phyloP scores from a whole-genome alignment of 2,329 filamentous ascomycete species.

The Thielaviopsis ethacetica region DNA sequence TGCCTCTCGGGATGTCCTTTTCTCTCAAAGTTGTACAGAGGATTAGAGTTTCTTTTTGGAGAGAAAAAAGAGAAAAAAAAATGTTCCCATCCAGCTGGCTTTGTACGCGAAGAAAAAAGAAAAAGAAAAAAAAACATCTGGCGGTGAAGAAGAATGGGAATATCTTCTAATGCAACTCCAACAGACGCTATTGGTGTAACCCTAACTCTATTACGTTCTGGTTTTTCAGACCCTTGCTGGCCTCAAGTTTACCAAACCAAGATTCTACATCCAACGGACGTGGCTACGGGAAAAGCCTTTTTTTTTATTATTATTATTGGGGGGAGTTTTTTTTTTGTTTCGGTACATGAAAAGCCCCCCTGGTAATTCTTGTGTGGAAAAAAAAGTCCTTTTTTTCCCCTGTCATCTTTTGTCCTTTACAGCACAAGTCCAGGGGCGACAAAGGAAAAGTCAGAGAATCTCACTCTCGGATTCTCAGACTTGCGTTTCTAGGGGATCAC shows the following conservation, averaged over 20 bases:
- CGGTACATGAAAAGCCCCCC: neutral
- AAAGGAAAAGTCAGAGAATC: neutral
- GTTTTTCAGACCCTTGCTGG: neutral
- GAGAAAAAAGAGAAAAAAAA: too few species aligned
- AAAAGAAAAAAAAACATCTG: neutral
- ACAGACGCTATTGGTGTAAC: too few species aligned
- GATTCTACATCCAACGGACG: neutral
- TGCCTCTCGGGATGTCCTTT: too few species aligned
- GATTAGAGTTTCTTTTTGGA: too few species aligned
- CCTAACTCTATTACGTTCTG: too few species aligned
- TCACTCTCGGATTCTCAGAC: neutral
- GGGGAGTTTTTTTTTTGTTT: too few species aligned
- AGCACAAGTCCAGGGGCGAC: neutral
- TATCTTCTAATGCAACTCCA: neutral
- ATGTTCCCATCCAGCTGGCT: too few species aligned
- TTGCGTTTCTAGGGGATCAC: neutral
- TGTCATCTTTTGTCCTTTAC: too few species aligned
- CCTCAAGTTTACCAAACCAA: neutral
- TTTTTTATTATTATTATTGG: neutral
- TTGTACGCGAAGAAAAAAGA: too few species aligned
- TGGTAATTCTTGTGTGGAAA: neutral
- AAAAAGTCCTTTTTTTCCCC: too few species aligned
- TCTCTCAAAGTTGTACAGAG: too few species aligned
- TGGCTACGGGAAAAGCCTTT: neutral
- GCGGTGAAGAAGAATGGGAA: neutral